phyloP scores from a whole-genome alignment of 257 asterid species.

The Solanum sejunctum region DNA sequence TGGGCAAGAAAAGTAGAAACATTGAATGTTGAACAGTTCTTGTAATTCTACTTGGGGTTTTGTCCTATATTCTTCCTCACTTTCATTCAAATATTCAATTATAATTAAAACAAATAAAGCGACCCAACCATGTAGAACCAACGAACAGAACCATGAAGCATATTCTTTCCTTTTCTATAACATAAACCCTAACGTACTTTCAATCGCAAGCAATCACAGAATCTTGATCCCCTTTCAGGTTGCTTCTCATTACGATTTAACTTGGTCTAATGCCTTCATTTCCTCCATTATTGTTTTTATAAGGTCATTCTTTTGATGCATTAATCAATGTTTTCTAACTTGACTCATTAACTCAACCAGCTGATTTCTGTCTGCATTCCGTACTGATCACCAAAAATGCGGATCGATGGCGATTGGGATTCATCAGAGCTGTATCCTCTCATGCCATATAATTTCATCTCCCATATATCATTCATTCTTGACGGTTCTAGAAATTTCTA shows the following conservation, averaged over 20 bases:
- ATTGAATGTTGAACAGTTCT: neutral
- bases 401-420: slow-evolving; percentile 43
- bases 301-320: neutral
- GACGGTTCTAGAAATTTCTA: slow-evolving; percentile 42
- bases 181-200: slow-evolving; percentile 18
- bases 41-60: neutral
- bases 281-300: neutral
- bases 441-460: slow-evolving; percentile 41
- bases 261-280: neutral
- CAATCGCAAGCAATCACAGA: neutral
- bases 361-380: neutral
- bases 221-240: neutral
- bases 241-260: neutral
- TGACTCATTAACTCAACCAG: neutral
- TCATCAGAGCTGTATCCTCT: slow-evolving; percentile 48
- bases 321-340: slow-evolving; percentile 2
- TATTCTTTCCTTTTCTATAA: slow-evolving; percentile 28
- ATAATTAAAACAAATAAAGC: neutral
- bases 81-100: neutral
- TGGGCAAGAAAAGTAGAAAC: slow-evolving; percentile 7
- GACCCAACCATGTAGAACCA: neutral
- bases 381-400: slow-evolving; percentile 14
- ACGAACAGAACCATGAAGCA: slow-evolving; percentile 9
- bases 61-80: neutral
- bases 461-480: slow-evolving; percentile 35